phyloP scores from a whole-genome alignment of 1,284 basidiomycete species.

The Sutorius eximius region DNA sequence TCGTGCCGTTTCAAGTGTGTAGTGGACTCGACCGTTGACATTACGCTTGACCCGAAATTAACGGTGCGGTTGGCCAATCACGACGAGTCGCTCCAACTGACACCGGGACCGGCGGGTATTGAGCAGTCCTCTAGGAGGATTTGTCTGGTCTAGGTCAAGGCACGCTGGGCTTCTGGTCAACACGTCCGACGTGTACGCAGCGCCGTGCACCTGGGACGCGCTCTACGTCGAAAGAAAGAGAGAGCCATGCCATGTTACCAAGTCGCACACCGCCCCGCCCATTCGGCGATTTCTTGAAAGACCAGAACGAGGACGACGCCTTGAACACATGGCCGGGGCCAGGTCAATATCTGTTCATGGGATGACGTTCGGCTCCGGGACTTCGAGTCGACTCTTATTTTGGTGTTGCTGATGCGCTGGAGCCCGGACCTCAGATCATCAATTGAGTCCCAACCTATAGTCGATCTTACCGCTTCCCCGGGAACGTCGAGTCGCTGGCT shows the following conservation, averaged over 20 bases:
- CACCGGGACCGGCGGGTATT: background rate
- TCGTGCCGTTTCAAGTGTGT: constrained; percentile 16
- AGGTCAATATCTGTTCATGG: background rate
- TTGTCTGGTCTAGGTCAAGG: no score
- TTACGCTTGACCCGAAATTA: no score
- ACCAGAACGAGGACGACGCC: background rate
- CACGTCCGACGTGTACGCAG: no score
- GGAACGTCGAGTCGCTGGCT: background rate
- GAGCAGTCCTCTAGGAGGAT: background rate
- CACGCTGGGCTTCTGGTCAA: no score
- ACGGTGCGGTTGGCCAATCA: no score
- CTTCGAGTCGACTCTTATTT: background rate
- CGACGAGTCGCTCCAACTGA: background rate
- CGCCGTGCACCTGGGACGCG: no score
- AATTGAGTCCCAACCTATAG: background rate
- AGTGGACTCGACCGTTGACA: background rate
- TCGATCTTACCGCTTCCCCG: background rate
- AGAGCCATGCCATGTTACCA: no score
- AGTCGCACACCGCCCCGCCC: no score
- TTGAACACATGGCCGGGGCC: background rate
- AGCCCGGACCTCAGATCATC: background rate
- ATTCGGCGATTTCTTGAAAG: constrained; percentile 3
- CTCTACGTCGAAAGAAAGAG: no score
- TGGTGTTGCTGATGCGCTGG: background rate
- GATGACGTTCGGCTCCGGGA: background rate